phyloP scores from a whole-genome alignment of 2,329 filamentous ascomycete genomes.

The Cercospora zeina region DNA sequence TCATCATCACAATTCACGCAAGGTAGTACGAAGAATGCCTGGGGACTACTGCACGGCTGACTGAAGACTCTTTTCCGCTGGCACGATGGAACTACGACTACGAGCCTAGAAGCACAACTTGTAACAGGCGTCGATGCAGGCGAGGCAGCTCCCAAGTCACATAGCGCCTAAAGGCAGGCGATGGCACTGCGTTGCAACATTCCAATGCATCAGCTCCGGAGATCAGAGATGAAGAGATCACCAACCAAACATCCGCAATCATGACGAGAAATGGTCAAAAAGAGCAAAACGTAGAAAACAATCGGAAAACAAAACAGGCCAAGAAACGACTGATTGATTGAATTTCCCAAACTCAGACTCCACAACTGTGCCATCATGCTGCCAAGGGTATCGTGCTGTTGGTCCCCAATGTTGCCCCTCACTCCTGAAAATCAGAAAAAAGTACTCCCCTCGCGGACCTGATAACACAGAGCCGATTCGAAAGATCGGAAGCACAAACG shows the following conservation, averaged over 20 bases:
- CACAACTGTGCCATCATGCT: neutral
- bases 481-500: neutral
- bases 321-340: neutral
- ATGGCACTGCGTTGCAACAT: neutral
- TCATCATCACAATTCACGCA: too few species aligned
- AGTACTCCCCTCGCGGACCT: neutral
- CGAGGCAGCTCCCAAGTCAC: too few species aligned
- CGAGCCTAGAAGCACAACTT: too few species aligned
- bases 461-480: neutral
- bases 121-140: too few species aligned
- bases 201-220: neutral
- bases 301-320: too few species aligned
- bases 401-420: neutral
- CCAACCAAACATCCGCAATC: neutral
- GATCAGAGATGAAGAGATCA: neutral
- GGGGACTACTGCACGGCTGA: too few species aligned
- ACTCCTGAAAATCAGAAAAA: neutral
- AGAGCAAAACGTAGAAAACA: neutral
- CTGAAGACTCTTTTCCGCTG: too few species aligned
- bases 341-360: neutral
- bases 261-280: neutral
- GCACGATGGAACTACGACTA: too few species aligned
- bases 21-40: too few species aligned
- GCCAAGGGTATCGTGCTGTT: constrained; percentile 1
- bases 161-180: neutral